Evolutionary conservation across 345 rosid species (phyloP).

Genomic region (Sisymbrium altissimum): DNA sequence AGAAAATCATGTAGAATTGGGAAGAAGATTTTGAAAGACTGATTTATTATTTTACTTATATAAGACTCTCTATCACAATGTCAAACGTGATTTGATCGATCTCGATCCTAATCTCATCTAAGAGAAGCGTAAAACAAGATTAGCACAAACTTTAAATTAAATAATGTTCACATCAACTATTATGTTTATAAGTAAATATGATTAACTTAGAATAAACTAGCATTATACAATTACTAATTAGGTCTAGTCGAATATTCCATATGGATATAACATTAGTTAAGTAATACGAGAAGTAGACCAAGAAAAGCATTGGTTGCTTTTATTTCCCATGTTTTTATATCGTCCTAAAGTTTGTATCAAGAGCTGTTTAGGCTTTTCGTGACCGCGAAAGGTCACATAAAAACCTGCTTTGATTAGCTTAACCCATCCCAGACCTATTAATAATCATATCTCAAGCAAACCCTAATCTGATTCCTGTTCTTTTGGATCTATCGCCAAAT

Average conservation of each 20-base stretch:
- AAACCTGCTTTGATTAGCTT: neutral
- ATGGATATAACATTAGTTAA: conserved; percentile 17
- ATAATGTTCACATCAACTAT: neutral
- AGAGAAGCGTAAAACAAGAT: neutral
- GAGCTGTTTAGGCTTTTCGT: conserved; percentile 28
- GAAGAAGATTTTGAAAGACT: neutral
- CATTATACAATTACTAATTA: neutral
- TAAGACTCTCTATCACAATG: conserved; percentile 6
- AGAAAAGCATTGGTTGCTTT: conserved; percentile 13
- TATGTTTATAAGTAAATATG: neutral
- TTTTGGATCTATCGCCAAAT: conserved; percentile 20
- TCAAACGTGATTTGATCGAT: conserved; percentile 18
- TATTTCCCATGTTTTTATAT: conserved; percentile 7
- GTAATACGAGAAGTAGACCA: neutral
- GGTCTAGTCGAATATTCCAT: conserved; percentile 21
- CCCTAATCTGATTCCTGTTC: conserved; percentile 26
- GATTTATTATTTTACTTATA: neutral
- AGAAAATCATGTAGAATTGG: neutral
- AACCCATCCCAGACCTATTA: conserved; percentile 12
- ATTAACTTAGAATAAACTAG: neutral
- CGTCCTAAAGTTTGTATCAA: conserved; percentile 22
- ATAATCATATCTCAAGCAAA: conserved; percentile 16
- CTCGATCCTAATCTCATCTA: conserved; percentile 1
- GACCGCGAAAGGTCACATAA: conserved; percentile 24
- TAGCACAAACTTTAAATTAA: conserved; percentile 6